phyloP scores from a whole-genome alignment of 495 filamentous ascomycete genomes.

The Endocarpon pusillum region DNA sequence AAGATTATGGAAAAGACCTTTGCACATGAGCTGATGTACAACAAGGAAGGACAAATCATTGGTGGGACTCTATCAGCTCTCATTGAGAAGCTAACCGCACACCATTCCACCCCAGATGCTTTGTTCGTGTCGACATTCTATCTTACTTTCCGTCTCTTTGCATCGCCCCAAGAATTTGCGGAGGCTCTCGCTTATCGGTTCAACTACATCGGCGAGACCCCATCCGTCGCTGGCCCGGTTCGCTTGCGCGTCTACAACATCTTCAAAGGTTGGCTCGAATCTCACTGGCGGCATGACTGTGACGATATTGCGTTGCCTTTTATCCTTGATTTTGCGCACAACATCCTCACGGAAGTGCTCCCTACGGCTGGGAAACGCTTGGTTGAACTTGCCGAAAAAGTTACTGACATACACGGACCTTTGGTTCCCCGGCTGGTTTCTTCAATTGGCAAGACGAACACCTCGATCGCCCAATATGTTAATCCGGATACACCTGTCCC shows the following conservation, averaged over 20 bases:
- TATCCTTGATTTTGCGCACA: conserved; percentile 64
- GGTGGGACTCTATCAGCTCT: conserved; percentile 83
- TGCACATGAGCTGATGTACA: conserved; percentile 77
- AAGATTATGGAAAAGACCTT: conserved; percentile 70
- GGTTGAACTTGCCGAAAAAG: conserved; percentile 61
- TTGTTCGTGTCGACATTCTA: conserved; percentile 92
- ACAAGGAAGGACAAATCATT: conserved; percentile 88
- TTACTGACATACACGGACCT: conserved; percentile 55
- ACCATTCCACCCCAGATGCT: conserved; percentile 83
- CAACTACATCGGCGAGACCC: conserved; percentile 70
- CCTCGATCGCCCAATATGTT: conserved; percentile 50
- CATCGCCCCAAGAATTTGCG: conserved; percentile 63
- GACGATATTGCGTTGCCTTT: conserved; percentile 58
- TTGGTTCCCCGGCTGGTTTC: conserved; percentile 77
- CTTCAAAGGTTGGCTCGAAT: conserved; percentile 94
- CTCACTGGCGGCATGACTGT: conserved; percentile 73
- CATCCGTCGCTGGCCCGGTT: conserved; percentile 56
- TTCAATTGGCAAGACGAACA: conserved; percentile 74
- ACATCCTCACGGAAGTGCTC: conserved; percentile 44
- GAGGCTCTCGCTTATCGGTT: conserved; percentile 74
- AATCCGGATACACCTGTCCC: conserved; percentile 56
- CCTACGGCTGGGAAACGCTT: conserved; percentile 68
- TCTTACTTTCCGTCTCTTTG: conserved; percentile 91
- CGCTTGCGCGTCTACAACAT: conserved; percentile 88
- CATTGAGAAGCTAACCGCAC: conserved; percentile 83